Conservation (phyloP, 495 filamentous ascomycete species). For the Amorphotheca resinae region DNA sequence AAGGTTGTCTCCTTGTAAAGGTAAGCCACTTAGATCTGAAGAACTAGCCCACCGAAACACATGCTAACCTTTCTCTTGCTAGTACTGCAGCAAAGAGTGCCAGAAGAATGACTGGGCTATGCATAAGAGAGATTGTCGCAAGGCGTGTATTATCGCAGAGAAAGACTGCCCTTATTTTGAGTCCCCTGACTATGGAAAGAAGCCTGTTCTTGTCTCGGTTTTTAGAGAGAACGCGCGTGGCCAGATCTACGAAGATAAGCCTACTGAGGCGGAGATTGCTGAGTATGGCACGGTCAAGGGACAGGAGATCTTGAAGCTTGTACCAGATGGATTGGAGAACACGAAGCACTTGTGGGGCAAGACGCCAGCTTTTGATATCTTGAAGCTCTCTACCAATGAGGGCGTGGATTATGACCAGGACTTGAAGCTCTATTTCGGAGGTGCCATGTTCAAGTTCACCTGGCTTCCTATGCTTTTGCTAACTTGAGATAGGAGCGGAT, state of each 20-base stretch:
- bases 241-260: not conserved
- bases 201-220: not conserved
- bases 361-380: not conserved
- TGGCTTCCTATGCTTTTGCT: not conserved
- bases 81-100: not conserved
- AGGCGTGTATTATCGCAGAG: not conserved
- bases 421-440: not conserved
- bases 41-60: not conserved
- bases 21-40: not conserved
- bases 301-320: not conserved
- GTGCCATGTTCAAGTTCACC: no score
- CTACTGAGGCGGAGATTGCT: not conserved
- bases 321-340: not conserved
- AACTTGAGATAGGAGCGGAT: not conserved
- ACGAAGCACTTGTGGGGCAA: not conserved
- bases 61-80: not conserved
- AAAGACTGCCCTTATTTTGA: not conserved
- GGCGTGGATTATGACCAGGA: not conserved
- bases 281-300: not conserved
- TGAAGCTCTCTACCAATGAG: not conserved
- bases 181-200: no score
- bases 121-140: not conserved
- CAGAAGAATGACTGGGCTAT: not conserved
- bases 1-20: not conserved
- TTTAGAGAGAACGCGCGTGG: not conserved